phyloP scores from a whole-genome alignment of 2,329 filamentous ascomycete species.

The Claviceps pazoutovae region DNA sequence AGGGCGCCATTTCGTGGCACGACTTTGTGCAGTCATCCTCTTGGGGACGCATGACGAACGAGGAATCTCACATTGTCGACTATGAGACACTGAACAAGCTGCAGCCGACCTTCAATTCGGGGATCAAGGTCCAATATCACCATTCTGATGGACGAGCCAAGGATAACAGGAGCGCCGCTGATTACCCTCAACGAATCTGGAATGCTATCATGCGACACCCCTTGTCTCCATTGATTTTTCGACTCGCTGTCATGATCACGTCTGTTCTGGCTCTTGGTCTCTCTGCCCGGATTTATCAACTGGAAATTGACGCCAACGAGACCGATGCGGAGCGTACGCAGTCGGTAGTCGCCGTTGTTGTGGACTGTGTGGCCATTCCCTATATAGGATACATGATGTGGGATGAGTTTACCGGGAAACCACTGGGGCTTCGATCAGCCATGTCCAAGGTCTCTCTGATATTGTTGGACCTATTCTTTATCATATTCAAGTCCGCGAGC shows the following conservation, averaged over 20 bases:
- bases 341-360: conserved; percentile 74
- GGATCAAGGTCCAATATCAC: conserved; percentile 19
- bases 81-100: conserved; percentile 30
- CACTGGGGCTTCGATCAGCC: conserved; percentile 71
- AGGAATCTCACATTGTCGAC: conserved; percentile 34
- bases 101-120: conserved; percentile 32
- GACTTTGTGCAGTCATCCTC: conserved; percentile 39
- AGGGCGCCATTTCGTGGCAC: conserved; percentile 33
- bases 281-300: conserved; percentile 57
- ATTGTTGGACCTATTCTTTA: conserved; percentile 86
- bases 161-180: conserved; percentile 16
- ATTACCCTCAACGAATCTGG: conserved; percentile 44
- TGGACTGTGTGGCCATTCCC: conserved; percentile 76
- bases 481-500: conserved; percentile 93
- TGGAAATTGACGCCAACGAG: conserved; percentile 32
- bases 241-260: conserved; percentile 68
- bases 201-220: conserved; percentile 62
- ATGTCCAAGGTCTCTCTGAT: conserved; percentile 81
- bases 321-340: conserved; percentile 50
- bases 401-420: conserved; percentile 92
- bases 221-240: conserved; percentile 72
- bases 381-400: conserved; percentile 91
- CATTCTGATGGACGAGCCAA: conserved; percentile 12
- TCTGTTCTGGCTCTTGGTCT: conserved; percentile 71
- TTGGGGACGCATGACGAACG: conserved; percentile 33